Conservation (phyloP, 768 basidiomycete genomes). For the Roridomyces roridus region DNA sequence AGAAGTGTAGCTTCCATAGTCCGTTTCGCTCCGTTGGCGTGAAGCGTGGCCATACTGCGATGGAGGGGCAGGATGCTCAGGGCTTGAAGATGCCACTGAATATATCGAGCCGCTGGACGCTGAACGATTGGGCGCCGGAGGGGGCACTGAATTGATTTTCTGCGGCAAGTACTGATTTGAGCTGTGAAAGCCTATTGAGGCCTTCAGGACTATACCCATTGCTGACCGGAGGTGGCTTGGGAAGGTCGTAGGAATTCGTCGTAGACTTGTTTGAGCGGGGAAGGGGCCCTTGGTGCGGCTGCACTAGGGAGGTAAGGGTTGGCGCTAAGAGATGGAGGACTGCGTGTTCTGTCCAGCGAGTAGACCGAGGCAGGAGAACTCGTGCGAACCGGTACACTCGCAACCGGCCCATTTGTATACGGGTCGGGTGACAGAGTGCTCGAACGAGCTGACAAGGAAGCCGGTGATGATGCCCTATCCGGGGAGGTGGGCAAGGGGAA, state of each 20-base stretch:
- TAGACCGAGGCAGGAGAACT: slow-evolving; percentile 27
- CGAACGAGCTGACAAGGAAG: slow-evolving; percentile 6
- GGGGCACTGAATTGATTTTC: background rate
- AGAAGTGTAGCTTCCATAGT: slow-evolving; percentile 32
- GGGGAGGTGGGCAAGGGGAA: background rate
- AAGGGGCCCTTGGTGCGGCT: slow-evolving; percentile 37
- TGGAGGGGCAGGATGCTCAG: slow-evolving; percentile 45
- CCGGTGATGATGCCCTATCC: slow-evolving; percentile 8
- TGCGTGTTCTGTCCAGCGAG: slow-evolving; percentile 30
- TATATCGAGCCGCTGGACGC: slow-evolving; percentile 21
- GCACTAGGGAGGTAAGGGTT: slow-evolving; percentile 43
- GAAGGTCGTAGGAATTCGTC: slow-evolving; percentile 14
- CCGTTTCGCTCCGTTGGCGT: slow-evolving; percentile 32
- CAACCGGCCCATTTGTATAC: slow-evolving; percentile 12
- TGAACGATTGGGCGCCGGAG: slow-evolving; percentile 17
- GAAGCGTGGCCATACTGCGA: slow-evolving; percentile 26
- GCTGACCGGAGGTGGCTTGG: slow-evolving; percentile 13
- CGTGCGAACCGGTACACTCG: background rate
- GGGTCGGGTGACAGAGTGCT: slow-evolving; percentile 5
- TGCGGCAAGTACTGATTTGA: slow-evolving; percentile 26
- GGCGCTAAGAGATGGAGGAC: slow-evolving; percentile 15
- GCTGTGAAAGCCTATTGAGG: slow-evolving; percentile 28
- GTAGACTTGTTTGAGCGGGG: slow-evolving; percentile 32
- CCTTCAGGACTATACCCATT: slow-evolving; percentile 13
- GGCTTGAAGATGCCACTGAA: slow-evolving; percentile 30